Base-by-base conservation (phyloP, 2,329 filamentous ascomycete genomes). In the Tolypocladium cylindrosporum region DNA sequence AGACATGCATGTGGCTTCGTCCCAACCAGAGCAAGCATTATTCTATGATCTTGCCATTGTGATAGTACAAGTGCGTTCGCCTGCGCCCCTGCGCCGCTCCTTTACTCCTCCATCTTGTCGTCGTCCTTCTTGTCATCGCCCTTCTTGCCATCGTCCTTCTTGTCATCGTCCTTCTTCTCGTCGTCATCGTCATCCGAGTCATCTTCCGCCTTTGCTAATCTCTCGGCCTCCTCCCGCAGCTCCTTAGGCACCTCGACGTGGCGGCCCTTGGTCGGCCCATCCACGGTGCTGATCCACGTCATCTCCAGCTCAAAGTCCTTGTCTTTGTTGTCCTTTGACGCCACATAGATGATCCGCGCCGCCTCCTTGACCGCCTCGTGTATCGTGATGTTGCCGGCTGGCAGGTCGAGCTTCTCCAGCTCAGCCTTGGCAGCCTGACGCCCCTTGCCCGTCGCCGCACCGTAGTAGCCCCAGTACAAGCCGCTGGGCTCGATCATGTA, bases 401-500 rank as follows among this genome's bases (percentile, higher is more conserved):
- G 80, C 59, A 99, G 84, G 73, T 97, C 91, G 59, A 99, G 82
- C 83, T 99, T 99, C 83, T 99, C 94, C 61, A 99, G 84, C 79
- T 99, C 94, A 10, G 93, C 91, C 82, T 99, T 99, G 70, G 94
- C 94, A 56, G 92, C 88, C 78, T 99, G 94, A 67, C 94, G 84
- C 62, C 94, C 94, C 77, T 99, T 99, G 70, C 94, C 94, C 16
- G 94, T 97, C 55, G 94, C 94, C 43, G 94, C 94, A 66, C 94
- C 94, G 74, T 97, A 97, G 82, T 99, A 99, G 60, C 94, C 94
- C 94, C 94, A 99, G 81, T 96, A 97, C 65, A 93, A 77, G 58
- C 94, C 94, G 69, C 91, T 96, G 48, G 94, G 94, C 79, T 99
- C 94, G 66, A 99, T 93, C 94, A 99, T 99, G 82, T 97, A 99